Percentiles rank a stretch among this genome's conserved stretches.
Conservation (phyloP, 2,329 filamentous ascomycete species). For the Scedosporium minutisporum region DNA sequence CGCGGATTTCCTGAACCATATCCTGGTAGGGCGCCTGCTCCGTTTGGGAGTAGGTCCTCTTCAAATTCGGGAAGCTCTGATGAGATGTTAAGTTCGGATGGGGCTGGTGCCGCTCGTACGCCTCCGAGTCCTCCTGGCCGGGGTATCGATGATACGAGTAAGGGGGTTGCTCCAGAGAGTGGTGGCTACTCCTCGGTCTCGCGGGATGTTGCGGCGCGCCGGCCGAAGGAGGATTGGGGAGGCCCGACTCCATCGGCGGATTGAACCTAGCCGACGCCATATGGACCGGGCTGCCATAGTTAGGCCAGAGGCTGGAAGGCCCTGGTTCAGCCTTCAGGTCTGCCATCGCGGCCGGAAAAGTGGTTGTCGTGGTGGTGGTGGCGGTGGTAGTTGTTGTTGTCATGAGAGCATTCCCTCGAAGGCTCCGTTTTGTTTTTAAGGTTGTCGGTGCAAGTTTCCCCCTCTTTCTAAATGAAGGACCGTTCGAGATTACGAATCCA, state of each 20-base stretch:
- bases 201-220: conserved; percentile 37
- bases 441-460: background rate
- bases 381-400: conserved; percentile 35
- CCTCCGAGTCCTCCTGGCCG: conserved; percentile 39
- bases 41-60: conserved; percentile 47
- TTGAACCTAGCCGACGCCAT: conserved; percentile 38
- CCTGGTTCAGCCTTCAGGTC: conserved; percentile 51
- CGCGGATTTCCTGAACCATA: conserved; percentile 50
- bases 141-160: conserved; percentile 46
- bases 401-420: conserved; percentile 43
- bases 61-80: conserved; percentile 45
- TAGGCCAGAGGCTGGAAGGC: conserved; percentile 49
- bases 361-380: conserved; percentile 49
- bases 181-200: conserved; percentile 40
- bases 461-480: background rate
- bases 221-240: conserved; percentile 31
- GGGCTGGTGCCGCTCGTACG: conserved; percentile 41
- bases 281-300: conserved; percentile 45
- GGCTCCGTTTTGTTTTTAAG: background rate
- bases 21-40: conserved; percentile 49
- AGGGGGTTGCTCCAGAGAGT: conserved; percentile 36
- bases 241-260: conserved; percentile 39
- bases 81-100: conserved; percentile 37
- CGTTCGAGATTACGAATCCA: background rate
- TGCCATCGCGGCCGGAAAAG: conserved; percentile 53